These are phyloP conservation scores for Colletotrichum sp. DNA, from an alignment of 2,329 filamentous ascomycete genomes.

Conservation along the genomic window DNA sequence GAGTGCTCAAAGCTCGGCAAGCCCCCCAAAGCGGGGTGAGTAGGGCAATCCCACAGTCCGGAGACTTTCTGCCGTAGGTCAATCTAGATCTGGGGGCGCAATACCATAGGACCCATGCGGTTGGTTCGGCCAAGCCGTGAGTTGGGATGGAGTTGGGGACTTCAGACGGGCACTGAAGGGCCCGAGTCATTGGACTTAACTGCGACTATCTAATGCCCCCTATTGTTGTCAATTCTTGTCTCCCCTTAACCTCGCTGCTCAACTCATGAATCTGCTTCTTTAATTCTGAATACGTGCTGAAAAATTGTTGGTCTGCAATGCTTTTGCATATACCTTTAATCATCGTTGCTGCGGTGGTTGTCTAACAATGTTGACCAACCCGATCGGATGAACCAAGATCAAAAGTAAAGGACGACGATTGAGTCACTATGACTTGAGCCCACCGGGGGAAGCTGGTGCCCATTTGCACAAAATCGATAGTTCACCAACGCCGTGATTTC, in stretches of 20 bases:
- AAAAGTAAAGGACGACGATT: neutral
- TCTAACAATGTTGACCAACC: neutral
- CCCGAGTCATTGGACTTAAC: neutral
- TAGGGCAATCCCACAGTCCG: neutral
- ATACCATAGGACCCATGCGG: neutral
- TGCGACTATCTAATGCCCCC: neutral
- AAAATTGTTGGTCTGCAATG: neutral
- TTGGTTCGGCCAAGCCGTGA: neutral
- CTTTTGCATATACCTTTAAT: neutral
- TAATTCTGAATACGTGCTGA: neutral
- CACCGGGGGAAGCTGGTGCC: neutral
- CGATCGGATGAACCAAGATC: neutral
- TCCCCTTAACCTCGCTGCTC: neutral
- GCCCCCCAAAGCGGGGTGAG: neutral
- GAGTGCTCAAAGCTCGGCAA: neutral
- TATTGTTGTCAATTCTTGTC: neutral
- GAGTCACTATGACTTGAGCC: neutral
- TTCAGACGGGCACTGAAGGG: neutral
- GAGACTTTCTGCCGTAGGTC: neutral
- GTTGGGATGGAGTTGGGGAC: neutral
- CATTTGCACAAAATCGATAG: neutral
- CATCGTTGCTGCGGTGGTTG: neutral
- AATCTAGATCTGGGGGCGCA: neutral
- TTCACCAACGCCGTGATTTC: neutral
- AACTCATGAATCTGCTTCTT: neutral